Conservation (phyloP, 169 alveolate genomes). For the Eimeria tenella region DNA sequence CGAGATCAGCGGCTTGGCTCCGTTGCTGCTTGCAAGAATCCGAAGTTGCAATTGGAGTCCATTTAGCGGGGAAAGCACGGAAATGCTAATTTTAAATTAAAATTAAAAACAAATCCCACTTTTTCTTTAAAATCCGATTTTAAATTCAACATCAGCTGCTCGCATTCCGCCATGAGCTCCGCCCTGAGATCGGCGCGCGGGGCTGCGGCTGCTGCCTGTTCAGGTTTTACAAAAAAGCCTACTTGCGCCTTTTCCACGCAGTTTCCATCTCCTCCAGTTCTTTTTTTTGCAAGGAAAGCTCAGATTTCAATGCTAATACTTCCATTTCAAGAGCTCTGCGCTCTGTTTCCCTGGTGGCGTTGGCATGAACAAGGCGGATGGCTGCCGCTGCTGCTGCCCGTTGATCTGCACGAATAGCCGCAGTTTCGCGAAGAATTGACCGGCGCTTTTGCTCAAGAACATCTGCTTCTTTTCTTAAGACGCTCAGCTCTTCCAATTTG, state of each 20-base stretch:
- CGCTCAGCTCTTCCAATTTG: background rate
- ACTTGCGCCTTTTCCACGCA: background rate
- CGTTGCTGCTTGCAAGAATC: background rate
- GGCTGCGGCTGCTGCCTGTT: background rate
- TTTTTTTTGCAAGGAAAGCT: background rate
- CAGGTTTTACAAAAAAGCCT: background rate
- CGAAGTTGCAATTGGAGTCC: background rate
- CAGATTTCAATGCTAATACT: background rate
- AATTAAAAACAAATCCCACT: background rate
- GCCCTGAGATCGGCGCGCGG: background rate
- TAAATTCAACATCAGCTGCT: background rate
- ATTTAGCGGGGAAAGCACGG: no score
- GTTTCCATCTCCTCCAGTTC: background rate
- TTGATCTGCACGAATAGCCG: background rate
- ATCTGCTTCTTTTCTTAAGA: background rate
- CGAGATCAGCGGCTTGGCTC: background rate
- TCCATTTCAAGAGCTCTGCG: background rate
- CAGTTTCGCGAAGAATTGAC: background rate
- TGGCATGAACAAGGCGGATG: background rate
- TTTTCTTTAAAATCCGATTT: background rate
- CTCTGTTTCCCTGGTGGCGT: background rate
- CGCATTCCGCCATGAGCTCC: constrained; percentile 40
- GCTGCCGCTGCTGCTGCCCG: background rate
- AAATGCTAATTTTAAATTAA: no score
- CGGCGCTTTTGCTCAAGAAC: background rate